Conservation (phyloP, 208 protist genomes). For the Borovskyia barvae region DNA sequence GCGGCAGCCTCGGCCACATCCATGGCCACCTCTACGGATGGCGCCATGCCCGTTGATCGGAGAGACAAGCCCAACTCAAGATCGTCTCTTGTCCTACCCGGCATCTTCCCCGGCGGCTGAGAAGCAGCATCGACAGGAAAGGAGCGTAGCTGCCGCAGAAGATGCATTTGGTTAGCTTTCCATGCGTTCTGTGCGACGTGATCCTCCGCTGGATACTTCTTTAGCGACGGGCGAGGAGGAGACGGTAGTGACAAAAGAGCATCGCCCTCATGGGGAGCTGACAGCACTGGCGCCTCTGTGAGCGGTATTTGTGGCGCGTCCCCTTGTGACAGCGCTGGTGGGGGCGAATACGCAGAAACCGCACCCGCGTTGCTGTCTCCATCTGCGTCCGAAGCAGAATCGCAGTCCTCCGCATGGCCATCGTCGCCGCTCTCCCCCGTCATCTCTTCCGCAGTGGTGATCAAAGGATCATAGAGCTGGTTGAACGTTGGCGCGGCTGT, state of each 20-base stretch:
- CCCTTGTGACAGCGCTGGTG: too few relatives aligned
- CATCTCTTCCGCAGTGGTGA: neutral
- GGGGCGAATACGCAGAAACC: too few relatives aligned
- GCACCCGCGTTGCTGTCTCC: too few relatives aligned
- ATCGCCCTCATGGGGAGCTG: neutral
- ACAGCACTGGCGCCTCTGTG: neutral
- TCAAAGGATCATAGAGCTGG: constrained; percentile 40
- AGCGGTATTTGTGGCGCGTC: too few relatives aligned
- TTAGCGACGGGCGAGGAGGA: neutral
- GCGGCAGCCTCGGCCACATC: constrained; percentile 19
- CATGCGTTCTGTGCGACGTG: constrained; percentile 48
- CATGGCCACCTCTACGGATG: constrained; percentile 2
- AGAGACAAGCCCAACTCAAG: too few relatives aligned
- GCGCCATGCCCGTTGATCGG: neutral
- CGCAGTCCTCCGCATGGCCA: too few relatives aligned
- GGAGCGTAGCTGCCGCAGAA: constrained; percentile 33
- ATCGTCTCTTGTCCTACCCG: neutral
- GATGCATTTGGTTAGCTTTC: constrained; percentile 59
- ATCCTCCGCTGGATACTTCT: constrained; percentile 41
- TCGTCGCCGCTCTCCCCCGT: neutral
- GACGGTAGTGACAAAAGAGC: neutral
- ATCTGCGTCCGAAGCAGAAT: too few relatives aligned
- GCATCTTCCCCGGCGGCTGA: neutral
- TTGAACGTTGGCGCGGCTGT: constrained; percentile 27
- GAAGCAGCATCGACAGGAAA: neutral